Evolutionary conservation across 495 filamentous ascomycete species (phyloP).

Genomic region (Parathielavia hyrcaniae): DNA sequence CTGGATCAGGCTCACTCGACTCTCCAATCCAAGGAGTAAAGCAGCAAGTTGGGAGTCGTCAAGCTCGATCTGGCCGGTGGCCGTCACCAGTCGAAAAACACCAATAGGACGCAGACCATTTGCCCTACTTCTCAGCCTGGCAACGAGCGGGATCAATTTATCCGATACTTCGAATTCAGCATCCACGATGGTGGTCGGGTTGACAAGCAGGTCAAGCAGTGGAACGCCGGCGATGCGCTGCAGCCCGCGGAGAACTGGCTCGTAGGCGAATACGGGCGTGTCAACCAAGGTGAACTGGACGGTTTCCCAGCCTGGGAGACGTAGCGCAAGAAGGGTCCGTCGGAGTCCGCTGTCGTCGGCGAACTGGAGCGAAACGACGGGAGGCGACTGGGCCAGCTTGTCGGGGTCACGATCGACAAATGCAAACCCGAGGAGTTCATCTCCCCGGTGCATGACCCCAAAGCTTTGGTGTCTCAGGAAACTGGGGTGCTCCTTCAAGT

Average conservation of each 20-base stretch:
- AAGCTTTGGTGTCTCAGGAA: conserved; percentile 56
- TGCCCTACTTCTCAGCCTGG: neutral
- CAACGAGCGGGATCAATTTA: neutral
- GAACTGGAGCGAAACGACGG: conserved; percentile 51
- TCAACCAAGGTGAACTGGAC: conserved; percentile 54
- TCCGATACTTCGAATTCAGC: neutral
- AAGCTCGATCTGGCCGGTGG: conserved; percentile 33
- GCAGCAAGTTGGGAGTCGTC: conserved; percentile 57
- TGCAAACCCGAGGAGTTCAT: conserved; percentile 55
- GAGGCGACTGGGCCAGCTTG: conserved; percentile 39
- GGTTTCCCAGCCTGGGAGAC: conserved; percentile 36
- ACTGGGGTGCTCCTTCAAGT: conserved; percentile 42
- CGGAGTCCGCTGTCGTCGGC: conserved; percentile 34
- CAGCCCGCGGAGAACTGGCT: conserved; percentile 59
- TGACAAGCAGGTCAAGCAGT: conserved; percentile 47
- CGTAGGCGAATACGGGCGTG: conserved; percentile 64
- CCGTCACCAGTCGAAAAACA: neutral
- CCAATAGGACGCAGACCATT: neutral
- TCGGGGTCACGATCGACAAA: conserved; percentile 55
- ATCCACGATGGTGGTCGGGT: conserved; percentile 11
- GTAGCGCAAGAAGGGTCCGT: conserved; percentile 36
- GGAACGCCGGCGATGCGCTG: conserved; percentile 52
- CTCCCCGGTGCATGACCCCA: conserved; percentile 50
- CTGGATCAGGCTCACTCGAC: conserved; percentile 59
- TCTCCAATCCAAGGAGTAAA: conserved; percentile 49